phyloP scores from a whole-genome alignment of 495 filamentous ascomycete genomes.

The Pyrenula massariospora region DNA sequence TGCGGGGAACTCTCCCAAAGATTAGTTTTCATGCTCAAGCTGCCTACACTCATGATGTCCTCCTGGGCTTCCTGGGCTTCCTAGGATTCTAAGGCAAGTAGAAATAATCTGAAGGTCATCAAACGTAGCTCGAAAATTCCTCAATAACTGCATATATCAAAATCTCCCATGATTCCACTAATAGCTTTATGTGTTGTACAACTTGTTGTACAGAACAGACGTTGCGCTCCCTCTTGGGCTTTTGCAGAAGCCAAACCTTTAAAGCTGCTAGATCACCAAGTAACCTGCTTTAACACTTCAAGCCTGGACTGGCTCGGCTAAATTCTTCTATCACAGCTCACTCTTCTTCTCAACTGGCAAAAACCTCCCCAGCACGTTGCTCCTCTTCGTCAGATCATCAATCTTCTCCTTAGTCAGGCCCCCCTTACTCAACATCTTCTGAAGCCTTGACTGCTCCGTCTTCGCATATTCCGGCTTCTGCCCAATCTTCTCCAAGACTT shows the following conservation, averaged over 20 bases:
- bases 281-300: not conserved
- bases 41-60: no score
- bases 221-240: not conserved
- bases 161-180: not conserved
- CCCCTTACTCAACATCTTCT: constrained; percentile 74
- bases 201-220: not conserved
- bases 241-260: not conserved
- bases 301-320: not conserved
- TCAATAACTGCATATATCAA: not conserved
- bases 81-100: no score
- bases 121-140: no score
- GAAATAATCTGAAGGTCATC: no score
- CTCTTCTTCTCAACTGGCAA: constrained; percentile 43
- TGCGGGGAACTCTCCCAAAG: no score
- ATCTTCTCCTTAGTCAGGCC: constrained; percentile 74
- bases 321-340: constrained; percentile 44
- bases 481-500: constrained; percentile 73
- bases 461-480: constrained; percentile 64
- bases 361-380: constrained; percentile 82
- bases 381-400: constrained; percentile 77
- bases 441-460: constrained; percentile 76
- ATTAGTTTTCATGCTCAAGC: no score
- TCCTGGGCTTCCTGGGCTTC: no score
- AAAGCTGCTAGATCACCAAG: not conserved
- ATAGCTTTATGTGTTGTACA: not conserved